Conservation (phyloP, 2,329 filamentous ascomycete species). For the Botrytis fragariae region DNA sequence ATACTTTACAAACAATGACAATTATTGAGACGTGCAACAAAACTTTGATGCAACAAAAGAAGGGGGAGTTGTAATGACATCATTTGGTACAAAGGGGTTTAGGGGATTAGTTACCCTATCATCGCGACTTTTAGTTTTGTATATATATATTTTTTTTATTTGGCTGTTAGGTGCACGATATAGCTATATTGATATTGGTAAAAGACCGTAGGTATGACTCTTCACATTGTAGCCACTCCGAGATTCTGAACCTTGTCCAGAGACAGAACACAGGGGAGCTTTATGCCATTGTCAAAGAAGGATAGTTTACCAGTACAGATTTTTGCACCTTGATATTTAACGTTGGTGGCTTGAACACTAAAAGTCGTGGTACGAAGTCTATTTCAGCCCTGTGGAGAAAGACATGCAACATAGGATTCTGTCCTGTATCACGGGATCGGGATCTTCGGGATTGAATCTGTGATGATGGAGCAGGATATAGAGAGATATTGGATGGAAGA, state of each 20-base stretch:
- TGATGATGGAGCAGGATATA: not conserved
- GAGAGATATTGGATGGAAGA: not conserved
- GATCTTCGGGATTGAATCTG: not conserved
- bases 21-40: slow-evolving; percentile 4
- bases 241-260: not conserved
- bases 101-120: too few relatives aligned
- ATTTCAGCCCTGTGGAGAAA: slow-evolving; percentile 14
- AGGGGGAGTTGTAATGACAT: not conserved
- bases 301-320: not conserved
- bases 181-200: not conserved
- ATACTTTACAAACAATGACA: not conserved
- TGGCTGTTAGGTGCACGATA: not conserved
- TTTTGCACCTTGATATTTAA: not conserved
- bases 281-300: not conserved
- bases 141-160: too few relatives aligned
- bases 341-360: not conserved
- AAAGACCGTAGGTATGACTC: not conserved
- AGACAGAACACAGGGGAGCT: not conserved
- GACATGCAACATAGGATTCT: not conserved
- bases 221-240: too few relatives aligned
- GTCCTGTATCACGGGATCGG: not conserved
- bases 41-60: not conserved
- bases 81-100: not conserved
- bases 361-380: slow-evolving; percentile 2
- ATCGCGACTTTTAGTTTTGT: too few relatives aligned